Percentiles rank a stretch among this genome's conserved stretches.
Conservation (phyloP, 2,329 filamentous ascomycete genomes). For the Cladosporium sp. region DNA sequence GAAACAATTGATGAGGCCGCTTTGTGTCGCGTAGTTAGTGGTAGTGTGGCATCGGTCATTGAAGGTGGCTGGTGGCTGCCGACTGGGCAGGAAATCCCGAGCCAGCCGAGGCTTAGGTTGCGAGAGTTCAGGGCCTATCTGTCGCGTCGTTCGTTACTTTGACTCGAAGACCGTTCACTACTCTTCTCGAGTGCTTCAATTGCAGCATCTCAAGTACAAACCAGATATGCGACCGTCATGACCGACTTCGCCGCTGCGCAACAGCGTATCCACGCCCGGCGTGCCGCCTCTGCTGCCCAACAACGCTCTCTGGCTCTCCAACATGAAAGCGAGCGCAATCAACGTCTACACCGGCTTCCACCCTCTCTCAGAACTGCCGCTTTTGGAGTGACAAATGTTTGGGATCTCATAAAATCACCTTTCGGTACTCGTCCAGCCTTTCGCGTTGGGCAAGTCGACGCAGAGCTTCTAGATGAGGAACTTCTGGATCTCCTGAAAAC, state of each 20-base stretch:
- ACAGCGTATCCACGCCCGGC: conserved; percentile 79
- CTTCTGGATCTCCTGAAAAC: conserved; percentile 79
- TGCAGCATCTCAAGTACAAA: background rate
- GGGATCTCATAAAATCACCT: conserved; percentile 71
- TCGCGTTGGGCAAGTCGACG: conserved; percentile 92
- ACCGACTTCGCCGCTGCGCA: conserved; percentile 85
- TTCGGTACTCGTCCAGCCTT: conserved; percentile 84
- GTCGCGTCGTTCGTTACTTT: conserved; percentile 5
- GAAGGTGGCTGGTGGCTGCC: conserved; percentile 9
- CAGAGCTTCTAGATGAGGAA: conserved; percentile 92
- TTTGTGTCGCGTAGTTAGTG: background rate
- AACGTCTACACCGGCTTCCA: conserved; percentile 41
- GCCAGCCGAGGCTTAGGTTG: conserved; percentile 8
- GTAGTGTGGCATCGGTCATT: background rate
- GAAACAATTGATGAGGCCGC: background rate
- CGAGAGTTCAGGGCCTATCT: background rate
- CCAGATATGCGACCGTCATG: conserved; percentile 28
- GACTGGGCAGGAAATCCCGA: conserved; percentile 5
- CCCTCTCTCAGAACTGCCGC: conserved; percentile 58
- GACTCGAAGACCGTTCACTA: background rate
- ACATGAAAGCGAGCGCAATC: conserved; percentile 28
- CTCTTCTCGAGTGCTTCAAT: background rate
- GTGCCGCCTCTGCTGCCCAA: conserved; percentile 63
- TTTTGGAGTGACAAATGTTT: conserved; percentile 43
- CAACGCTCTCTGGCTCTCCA: conserved; percentile 22